phyloP scores from a whole-genome alignment of 2,329 filamentous ascomycete species.

The Colletotrichum orchidophilum region DNA sequence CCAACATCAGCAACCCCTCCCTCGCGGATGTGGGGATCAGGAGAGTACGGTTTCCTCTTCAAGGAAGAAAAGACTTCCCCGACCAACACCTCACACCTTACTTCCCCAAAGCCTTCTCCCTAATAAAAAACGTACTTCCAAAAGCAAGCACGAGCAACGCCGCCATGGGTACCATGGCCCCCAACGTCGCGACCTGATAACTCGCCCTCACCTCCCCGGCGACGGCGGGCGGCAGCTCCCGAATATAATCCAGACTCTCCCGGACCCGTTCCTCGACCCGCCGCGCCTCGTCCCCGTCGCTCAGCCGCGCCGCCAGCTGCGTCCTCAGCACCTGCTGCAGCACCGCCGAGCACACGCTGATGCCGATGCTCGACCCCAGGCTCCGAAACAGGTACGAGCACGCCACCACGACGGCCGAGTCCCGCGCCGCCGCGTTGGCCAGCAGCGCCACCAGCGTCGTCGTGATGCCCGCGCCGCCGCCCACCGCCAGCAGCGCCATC shows the following conservation, averaged over 20 bases:
- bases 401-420: constrained; percentile 80
- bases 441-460: constrained; percentile 77
- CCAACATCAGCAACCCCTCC: too few relatives aligned
- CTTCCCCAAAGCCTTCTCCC: constrained; percentile 62
- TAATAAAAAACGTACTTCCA: constrained; percentile 59
- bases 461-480: constrained; percentile 66
- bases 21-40: too few relatives aligned
- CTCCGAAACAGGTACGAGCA: constrained; percentile 85
- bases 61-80: too few relatives aligned
- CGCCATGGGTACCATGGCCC: constrained; percentile 51
- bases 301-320: constrained; percentile 62
- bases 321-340: constrained; percentile 74
- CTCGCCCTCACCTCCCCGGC: constrained; percentile 69
- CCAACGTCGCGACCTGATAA: constrained; percentile 63
- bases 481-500: constrained; percentile 58
- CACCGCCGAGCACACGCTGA: constrained; percentile 76
- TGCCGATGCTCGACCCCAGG: constrained; percentile 78
- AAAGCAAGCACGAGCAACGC: constrained; percentile 50
- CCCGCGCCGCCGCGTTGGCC: constrained; percentile 71
- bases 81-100: constrained; percentile 34
- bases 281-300: constrained; percentile 66
- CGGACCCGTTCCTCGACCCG: constrained; percentile 75
- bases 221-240: constrained; percentile 67
- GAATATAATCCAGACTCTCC: constrained; percentile 75
- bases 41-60: too few relatives aligned